Evolutionary conservation across 2,329 filamentous ascomycete species (phyloP).

Genomic region (Apiospora marii): DNA sequence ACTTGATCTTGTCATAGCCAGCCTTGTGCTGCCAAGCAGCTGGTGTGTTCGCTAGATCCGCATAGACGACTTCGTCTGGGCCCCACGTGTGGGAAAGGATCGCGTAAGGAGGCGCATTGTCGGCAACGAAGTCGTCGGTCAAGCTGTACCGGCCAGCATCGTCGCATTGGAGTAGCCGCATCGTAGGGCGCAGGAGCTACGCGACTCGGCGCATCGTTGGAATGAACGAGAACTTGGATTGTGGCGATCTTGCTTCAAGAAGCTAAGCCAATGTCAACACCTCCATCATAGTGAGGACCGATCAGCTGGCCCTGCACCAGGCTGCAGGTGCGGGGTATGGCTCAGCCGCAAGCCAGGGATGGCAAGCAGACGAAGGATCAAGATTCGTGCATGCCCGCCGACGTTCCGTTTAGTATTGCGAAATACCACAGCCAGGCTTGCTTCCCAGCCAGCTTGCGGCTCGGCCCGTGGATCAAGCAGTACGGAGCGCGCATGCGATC

Average conservation of each 20-base stretch:
- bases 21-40: background rate
- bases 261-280: background rate
- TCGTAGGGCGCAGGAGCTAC: background rate
- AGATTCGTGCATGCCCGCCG: background rate
- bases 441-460: background rate
- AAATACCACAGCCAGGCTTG: background rate
- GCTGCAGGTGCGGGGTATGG: background rate
- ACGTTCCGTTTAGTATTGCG: background rate
- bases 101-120: slow-evolving; percentile 13
- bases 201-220: background rate
- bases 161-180: background rate
- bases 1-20: no score
- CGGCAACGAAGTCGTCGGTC: background rate
- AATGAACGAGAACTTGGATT: background rate
- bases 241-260: background rate
- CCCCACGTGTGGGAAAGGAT: slow-evolving; percentile 22
- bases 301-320: background rate
- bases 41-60: background rate
- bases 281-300: background rate
- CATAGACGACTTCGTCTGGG: background rate
- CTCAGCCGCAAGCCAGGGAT: background rate
- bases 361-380: background rate
- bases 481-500: background rate
- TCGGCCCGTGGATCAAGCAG: background rate
- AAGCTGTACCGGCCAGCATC: background rate